These are phyloP conservation scores for Pythium guiyangense DNA, from an alignment of 352 stramenopile genomes.

Conservation along the genomic window DNA sequence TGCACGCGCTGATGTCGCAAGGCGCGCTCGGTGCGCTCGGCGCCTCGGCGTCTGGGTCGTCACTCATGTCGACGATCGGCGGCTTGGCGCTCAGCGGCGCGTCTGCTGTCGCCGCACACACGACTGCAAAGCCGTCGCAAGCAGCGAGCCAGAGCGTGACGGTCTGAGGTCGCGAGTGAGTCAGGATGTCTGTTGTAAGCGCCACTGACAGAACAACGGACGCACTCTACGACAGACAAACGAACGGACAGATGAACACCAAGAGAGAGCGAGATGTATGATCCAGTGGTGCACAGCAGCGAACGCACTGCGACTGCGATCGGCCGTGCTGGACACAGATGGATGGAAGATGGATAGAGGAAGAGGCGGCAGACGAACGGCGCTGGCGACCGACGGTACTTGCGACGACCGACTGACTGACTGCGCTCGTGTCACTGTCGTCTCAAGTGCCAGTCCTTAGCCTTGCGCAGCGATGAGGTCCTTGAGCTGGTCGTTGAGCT, in stretches of 20 bases:
- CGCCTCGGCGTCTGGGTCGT: slow-evolving; percentile 51
- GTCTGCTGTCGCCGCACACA: neutral
- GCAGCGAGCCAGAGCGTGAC: slow-evolving; percentile 28
- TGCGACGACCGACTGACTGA: neutral
- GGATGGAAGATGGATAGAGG: too few relatives aligned
- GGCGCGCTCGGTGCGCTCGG: slow-evolving; percentile 64
- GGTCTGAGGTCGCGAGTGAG: slow-evolving; percentile 25
- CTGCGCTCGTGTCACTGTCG: neutral
- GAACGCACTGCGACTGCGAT: too few relatives aligned
- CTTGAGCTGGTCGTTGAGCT: slow-evolving; percentile 86
- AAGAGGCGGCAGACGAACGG: too few relatives aligned
- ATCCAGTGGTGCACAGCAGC: neutral
- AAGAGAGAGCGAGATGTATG: slow-evolving; percentile 11
- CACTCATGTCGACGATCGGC: slow-evolving; percentile 74
- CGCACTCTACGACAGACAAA: too few relatives aligned
- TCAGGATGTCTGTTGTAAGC: too few relatives aligned
- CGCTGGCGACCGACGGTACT: neutral
- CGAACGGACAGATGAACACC: neutral
- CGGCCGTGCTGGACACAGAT: too few relatives aligned
- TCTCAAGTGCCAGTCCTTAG: neutral
- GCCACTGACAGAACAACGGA: too few relatives aligned
- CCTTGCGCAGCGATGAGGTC: slow-evolving; percentile 54
- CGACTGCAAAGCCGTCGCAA: slow-evolving; percentile 1
- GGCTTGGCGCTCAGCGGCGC: slow-evolving; percentile 53
- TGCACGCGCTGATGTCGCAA: slow-evolving; percentile 78